Percentiles rank a stretch among this genome's conserved stretches.
Conservation (phyloP, 805 yeast species). For the Hanseniaspora hatyaiensis region DNA sequence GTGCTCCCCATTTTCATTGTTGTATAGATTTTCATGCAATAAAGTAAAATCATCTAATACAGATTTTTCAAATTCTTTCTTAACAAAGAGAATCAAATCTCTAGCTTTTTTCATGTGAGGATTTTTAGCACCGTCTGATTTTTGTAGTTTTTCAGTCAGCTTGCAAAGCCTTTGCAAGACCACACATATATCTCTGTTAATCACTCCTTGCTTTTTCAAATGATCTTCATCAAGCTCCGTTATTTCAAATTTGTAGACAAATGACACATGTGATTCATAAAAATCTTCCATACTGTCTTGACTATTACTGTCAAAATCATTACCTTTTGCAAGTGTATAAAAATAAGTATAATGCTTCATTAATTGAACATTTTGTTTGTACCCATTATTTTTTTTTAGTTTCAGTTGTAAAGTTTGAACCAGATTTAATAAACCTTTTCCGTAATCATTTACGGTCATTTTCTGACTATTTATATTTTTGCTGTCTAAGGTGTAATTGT, state of each 20-base stretch:
- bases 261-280: background rate
- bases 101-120: background rate
- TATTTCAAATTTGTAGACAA: constrained; percentile 7
- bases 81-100: background rate
- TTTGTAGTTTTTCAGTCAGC: background rate
- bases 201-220: background rate
- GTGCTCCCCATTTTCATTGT: constrained; percentile 4
- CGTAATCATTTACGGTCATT: background rate
- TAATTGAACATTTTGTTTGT: constrained; percentile 1
- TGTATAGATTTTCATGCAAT: constrained; percentile 10
- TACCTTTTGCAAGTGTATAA: background rate
- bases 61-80: background rate
- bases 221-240: background rate
- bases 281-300: constrained; percentile 8
- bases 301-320: too few species aligned
- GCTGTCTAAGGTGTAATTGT: too few species aligned
- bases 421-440: constrained; percentile 6
- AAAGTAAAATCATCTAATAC: constrained; percentile 7
- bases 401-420: constrained; percentile 3
- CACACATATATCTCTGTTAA: background rate
- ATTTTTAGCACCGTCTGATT: background rate
- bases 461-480: too few species aligned
- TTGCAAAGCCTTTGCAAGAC: constrained; percentile 1
- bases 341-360: constrained; percentile 6
- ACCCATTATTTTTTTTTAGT: constrained; percentile 3